phyloP scores from a whole-genome alignment of 2,329 filamentous ascomycete genomes.

The Aspergillus latus region DNA sequence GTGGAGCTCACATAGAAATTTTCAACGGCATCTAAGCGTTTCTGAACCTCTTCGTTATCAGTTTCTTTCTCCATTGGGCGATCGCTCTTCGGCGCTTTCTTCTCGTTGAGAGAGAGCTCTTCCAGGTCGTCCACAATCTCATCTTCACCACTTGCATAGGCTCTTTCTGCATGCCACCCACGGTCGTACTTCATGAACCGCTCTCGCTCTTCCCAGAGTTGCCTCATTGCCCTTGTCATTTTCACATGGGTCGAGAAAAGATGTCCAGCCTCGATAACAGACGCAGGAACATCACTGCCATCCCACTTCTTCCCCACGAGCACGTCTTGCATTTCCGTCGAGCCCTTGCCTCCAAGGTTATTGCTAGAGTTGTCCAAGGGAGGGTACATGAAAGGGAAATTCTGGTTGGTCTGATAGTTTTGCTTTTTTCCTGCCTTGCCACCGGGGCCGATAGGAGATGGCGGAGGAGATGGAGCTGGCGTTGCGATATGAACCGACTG shows the following conservation, averaged over 20 bases:
- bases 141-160: conserved; percentile 37
- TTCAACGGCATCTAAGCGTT: conserved; percentile 72
- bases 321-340: conserved; percentile 73
- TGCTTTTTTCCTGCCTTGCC: conserved; percentile 97
- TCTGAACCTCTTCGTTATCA: conserved; percentile 41
- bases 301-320: conserved; percentile 85
- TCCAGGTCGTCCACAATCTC: conserved; percentile 37
- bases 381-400: conserved; percentile 97
- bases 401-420: conserved; percentile 98
- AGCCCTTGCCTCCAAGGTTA: conserved; percentile 83
- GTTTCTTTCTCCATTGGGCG: conserved; percentile 29
- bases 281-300: conserved; percentile 87
- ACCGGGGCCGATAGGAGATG: conserved; percentile 77
- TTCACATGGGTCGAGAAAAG: conserved; percentile 87
- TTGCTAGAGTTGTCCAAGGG: conserved; percentile 87
- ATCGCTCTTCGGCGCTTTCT: conserved; percentile 16
- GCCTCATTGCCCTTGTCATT: conserved; percentile 86
- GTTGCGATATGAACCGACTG: conserved; percentile 99
- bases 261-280: conserved; percentile 91
- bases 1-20: conserved; percentile 72
- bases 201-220: conserved; percentile 93
- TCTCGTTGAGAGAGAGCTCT: conserved; percentile 24
- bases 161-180: conserved; percentile 69
- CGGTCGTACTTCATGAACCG: conserved; percentile 88
- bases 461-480: conserved; percentile 90